Percentiles rank a stretch among this genome's conserved stretches.
Conservation (phyloP, 441 rosid genomes). For the Gossypium gossypioides region DNA sequence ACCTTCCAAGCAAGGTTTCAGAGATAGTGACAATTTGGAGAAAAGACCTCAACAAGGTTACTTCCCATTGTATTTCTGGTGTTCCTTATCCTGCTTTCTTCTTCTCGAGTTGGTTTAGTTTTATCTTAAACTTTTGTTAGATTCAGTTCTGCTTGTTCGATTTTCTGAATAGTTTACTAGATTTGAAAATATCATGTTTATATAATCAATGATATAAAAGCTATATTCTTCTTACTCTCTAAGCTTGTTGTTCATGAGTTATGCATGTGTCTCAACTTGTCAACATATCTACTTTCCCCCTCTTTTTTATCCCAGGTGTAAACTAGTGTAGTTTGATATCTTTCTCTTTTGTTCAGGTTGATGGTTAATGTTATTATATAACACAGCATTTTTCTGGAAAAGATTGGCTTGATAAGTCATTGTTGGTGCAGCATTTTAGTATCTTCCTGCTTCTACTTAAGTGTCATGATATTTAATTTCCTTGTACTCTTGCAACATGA, state of each 20-base stretch:
- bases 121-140: background rate
- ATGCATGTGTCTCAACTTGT: background rate
- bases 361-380: background rate
- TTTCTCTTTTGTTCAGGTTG: background rate
- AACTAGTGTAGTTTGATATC: background rate
- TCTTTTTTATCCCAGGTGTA: background rate
- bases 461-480: background rate
- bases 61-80: constrained; percentile 14
- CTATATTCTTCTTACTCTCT: background rate
- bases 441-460: background rate
- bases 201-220: background rate
- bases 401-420: background rate
- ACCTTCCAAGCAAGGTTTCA: constrained; percentile 92
- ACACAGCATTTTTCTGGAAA: background rate
- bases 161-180: background rate
- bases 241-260: background rate
- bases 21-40: constrained; percentile 90
- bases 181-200: background rate
- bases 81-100: constrained; percentile 1
- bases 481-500: background rate
- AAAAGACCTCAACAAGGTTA: constrained; percentile 82
- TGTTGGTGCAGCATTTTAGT: background rate
- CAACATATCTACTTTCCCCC: background rate
- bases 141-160: background rate
- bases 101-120: background rate